phyloP scores from a whole-genome alignment of 371 early-diverging fungal genomes.

The Mucor velutinosus region DNA sequence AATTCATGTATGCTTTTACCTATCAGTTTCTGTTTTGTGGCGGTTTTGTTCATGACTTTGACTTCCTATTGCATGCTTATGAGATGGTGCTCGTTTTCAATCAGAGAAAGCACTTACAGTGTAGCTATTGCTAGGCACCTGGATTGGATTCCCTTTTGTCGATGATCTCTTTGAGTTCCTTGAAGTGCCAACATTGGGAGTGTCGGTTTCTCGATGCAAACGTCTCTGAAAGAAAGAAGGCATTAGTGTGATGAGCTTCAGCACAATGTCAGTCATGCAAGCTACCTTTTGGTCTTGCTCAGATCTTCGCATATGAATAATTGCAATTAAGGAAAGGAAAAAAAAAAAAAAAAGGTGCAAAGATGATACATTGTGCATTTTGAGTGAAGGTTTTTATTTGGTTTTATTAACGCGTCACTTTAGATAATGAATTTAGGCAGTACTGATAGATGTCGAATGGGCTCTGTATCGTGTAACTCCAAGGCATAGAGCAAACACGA shows the following conservation, averaged over 20 bases:
- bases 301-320: slow-evolving; percentile 1
- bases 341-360: not conserved
- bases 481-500: slow-evolving; percentile 30
- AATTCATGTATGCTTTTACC: not conserved
- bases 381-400: not conserved
- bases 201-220: not conserved
- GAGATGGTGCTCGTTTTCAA: not conserved
- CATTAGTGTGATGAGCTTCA: not conserved
- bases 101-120: not conserved
- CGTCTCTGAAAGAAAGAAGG: not conserved
- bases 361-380: not conserved
- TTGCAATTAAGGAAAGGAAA: not conserved
- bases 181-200: not conserved
- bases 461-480: slow-evolving; percentile 41
- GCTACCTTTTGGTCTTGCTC: not conserved
- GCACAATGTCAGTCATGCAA: not conserved
- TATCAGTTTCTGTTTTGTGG: not conserved
- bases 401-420: not conserved
- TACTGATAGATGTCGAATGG: slow-evolving; percentile 35
- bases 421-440: not conserved
- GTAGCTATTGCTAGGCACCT: not conserved
- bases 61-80: not conserved
- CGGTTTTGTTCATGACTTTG: not conserved
- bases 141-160: not conserved
- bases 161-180: not conserved